A percentile compares a stretch with the other conserved stretches of the same genome.
Evolutionary conservation across 2,329 filamentous ascomycete species (phyloP).

Genomic region (Hysterium pulicare): DNA sequence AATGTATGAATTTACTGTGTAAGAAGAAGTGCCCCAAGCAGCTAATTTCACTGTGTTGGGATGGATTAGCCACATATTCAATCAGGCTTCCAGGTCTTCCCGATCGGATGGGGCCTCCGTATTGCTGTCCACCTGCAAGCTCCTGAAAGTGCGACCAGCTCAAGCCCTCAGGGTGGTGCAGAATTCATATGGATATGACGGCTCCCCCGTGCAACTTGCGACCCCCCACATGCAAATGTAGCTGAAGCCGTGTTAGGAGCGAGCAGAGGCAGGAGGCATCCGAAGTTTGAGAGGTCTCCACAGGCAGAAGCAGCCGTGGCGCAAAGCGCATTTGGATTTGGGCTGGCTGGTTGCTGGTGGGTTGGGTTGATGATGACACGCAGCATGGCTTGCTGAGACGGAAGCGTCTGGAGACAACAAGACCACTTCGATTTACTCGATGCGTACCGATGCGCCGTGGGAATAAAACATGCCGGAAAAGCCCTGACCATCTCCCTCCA

Average conservation of each 20-base stretch:
- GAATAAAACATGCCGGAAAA: no score
- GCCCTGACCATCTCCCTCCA: no score
- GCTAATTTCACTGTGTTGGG: slow-evolving; percentile 1
- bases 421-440: no score
- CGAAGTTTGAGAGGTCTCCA: background rate
- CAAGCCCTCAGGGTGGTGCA: slow-evolving; percentile 6
- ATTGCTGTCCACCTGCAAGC: slow-evolving; percentile 1
- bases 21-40: background rate
- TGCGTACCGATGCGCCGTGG: no score
- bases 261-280: slow-evolving; percentile 1
- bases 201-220: slow-evolving; percentile 4
- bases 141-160: slow-evolving; percentile 6
- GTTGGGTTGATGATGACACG: slow-evolving; percentile 11
- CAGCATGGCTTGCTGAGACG: slow-evolving; percentile 3
- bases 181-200: slow-evolving; percentile 17
- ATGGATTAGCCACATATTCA: slow-evolving; percentile 5
- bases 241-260: background rate
- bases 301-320: slow-evolving; percentile 6
- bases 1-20: slow-evolving; percentile 8
- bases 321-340: background rate
- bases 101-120: background rate
- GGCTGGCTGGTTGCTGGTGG: background rate
- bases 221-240: background rate
- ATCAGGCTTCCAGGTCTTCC: background rate
- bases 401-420: slow-evolving; percentile 9